phyloP scores from a whole-genome alignment of 2,329 filamentous ascomycete species.

The Aspergillus versicolor region DNA sequence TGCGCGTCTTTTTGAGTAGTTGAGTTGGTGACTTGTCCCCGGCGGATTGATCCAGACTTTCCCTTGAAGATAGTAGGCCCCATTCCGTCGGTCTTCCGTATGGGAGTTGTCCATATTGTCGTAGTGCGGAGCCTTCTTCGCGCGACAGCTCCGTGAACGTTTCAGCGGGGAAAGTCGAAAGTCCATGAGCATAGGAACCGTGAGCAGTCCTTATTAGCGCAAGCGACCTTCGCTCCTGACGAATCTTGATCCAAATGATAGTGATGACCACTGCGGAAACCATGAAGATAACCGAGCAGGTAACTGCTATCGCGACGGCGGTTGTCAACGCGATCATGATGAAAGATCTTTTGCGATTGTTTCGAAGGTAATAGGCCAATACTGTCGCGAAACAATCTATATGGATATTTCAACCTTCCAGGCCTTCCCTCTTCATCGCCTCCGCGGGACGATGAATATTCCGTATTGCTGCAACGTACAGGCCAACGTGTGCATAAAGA shows the following conservation, averaged over 20 bases:
- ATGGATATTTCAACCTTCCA: not conserved
- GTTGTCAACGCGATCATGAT: constrained; percentile 34
- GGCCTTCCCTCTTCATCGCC: not conserved
- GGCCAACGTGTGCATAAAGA: constrained; percentile 9
- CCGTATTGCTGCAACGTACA: constrained; percentile 7
- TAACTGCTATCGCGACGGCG: constrained; percentile 37
- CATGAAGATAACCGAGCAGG: constrained; percentile 33
- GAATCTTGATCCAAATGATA: constrained; percentile 36
- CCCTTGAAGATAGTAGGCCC: constrained; percentile 33
- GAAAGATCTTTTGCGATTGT: constrained; percentile 1
- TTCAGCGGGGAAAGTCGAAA: constrained; percentile 26
- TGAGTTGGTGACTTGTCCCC: constrained; percentile 22
- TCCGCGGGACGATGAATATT: not conserved
- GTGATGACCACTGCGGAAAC: constrained; percentile 32
- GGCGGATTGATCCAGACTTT: constrained; percentile 25
- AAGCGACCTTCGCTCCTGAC: constrained; percentile 33
- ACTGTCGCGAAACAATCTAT: not conserved
- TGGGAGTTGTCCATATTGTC: constrained; percentile 34
- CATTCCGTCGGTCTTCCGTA: constrained; percentile 37
- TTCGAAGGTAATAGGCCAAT: not conserved
- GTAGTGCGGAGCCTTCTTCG: constrained; percentile 31
- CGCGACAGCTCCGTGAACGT: constrained; percentile 33
- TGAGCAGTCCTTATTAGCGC: constrained; percentile 24
- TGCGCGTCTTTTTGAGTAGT: constrained; percentile 29
- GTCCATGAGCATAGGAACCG: constrained; percentile 19